Percentiles rank a stretch among this genome's conserved stretches.
phyloP scores from a whole-genome alignment of 2,329 filamentous ascomycete genomes.

The Phyllosticta citrichinensis region DNA sequence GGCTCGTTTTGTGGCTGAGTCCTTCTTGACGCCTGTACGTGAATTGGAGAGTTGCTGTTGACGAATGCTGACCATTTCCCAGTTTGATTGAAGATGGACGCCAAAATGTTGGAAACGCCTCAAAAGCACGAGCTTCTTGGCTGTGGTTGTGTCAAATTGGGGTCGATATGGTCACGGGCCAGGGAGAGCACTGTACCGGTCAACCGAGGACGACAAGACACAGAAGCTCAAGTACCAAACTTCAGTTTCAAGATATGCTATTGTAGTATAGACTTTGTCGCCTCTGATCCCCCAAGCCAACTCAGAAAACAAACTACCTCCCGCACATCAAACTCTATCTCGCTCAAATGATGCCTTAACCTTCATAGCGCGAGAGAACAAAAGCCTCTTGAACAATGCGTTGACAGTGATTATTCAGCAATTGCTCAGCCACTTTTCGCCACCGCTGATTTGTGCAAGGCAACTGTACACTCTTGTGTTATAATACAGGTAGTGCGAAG shows the following conservation, averaged over 20 bases:
- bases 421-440: not conserved
- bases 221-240: not conserved
- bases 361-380: not conserved
- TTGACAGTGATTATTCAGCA: not conserved
- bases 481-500: not conserved
- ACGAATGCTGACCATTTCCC: not conserved
- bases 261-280: not conserved
- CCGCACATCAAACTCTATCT: not conserved
- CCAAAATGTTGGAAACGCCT: not conserved
- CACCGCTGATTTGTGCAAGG: not conserved
- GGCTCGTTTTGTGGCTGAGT: conserved; percentile 95
- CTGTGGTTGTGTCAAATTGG: not conserved
- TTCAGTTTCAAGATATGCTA: not conserved
- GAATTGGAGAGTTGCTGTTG: not conserved
- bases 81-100: conserved; percentile 4
- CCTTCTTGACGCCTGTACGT: conserved; percentile 85
- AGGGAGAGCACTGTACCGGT: not conserved
- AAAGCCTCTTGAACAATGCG: not conserved
- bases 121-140: not conserved
- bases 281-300: not conserved
- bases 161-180: not conserved
- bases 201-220: not conserved
- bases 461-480: not conserved
- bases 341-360: not conserved
- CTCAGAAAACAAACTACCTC: not conserved